Base-by-base conservation (phyloP, 495 filamentous ascomycete species). In the Aspergillus nidulans region DNA sequence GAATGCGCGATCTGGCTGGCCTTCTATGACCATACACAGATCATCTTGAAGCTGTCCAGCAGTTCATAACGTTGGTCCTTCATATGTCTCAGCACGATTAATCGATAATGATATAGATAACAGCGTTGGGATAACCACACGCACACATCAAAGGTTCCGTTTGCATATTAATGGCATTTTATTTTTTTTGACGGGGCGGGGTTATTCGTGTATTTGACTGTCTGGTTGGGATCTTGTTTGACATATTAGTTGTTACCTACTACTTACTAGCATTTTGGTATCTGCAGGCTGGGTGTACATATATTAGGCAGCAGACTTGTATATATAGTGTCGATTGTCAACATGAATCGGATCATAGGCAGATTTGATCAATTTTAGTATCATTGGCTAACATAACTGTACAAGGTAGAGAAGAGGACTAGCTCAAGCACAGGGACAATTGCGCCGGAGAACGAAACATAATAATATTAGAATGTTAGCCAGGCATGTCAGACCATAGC, bases 91-190 rank as follows among this genome's bases (percentile, higher is more conserved):
- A 42, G 24, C 47, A 52, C 56, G 53, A 59, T 52, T 63, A 63
- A 60, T 60, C 58, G 52, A 54, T 63, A 63, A 60, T 63, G 52
- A 51, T 52, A 58, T 63, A 63, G 61, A 49, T 56, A 46, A 55
- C 21, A 46, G 8, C 16, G 23, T 16, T 43, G 30, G 32, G 40
- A 21, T 25, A 40, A 30, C 10, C n/a, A 4, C 41, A 28, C 7
- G 7, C 19, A 15, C 21, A 20, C 15, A 0, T 15, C 15, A 0
- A 5, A 47, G 43, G 15, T 44, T 19, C 25, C 45, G 49, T 26
- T 40, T 40, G 13, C 26, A 36, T 42, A 23, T 28, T 40, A 49
- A 34, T 34, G 30, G 8, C 15, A 6, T 34, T 6, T 45, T 46
- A 45, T 18, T 45, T 18, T 51, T 45, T 45, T 36, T 16, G 28